A percentile compares a stretch with the other conserved stretches of the same genome.
These are phyloP conservation scores for Pugionium cornutum DNA, from an alignment of 345 rosid genomes.

Conservation along the genomic window DNA sequence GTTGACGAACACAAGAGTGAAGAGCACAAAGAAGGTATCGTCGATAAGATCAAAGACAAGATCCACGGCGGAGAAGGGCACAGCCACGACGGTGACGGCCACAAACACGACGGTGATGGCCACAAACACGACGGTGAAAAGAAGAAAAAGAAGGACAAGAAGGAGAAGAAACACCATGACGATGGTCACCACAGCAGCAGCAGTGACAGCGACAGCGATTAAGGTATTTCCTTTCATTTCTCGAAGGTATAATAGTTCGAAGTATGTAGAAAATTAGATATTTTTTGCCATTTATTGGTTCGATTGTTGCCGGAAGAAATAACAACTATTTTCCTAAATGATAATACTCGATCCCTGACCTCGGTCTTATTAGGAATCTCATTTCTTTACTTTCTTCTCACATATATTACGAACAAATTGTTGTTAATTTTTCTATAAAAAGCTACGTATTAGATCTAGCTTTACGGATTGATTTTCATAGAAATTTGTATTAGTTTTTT, in stretches of 20 bases:
- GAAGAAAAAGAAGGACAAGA: constrained; percentile 53
- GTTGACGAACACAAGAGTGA: constrained; percentile 40
- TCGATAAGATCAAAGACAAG: constrained; percentile 45
- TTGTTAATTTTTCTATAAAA: no score
- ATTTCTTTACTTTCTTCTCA: no score
- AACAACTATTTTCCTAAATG: no score
- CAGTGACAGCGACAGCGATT: constrained; percentile 75
- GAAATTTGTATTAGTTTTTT: no score
- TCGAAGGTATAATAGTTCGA: neutral
- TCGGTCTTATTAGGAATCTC: no score
- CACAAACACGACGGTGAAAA: constrained; percentile 37
- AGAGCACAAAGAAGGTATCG: constrained; percentile 53
- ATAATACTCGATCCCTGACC: no score
- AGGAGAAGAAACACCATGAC: constrained; percentile 45
- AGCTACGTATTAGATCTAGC: no score
- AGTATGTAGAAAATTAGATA: neutral
- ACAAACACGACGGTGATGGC: constrained; percentile 30
- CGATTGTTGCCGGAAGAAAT: no score
- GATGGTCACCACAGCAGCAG: constrained; percentile 57
- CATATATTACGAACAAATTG: no score
- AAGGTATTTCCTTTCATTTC: constrained; percentile 14
- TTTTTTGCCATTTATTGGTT: no score
- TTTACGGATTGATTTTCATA: no score
- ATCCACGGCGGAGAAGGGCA: constrained; percentile 48
- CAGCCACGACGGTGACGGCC: constrained; percentile 21